phyloP scores from a whole-genome alignment of 768 basidiomycete species.

The Leucocoprinus birnbaumii region DNA sequence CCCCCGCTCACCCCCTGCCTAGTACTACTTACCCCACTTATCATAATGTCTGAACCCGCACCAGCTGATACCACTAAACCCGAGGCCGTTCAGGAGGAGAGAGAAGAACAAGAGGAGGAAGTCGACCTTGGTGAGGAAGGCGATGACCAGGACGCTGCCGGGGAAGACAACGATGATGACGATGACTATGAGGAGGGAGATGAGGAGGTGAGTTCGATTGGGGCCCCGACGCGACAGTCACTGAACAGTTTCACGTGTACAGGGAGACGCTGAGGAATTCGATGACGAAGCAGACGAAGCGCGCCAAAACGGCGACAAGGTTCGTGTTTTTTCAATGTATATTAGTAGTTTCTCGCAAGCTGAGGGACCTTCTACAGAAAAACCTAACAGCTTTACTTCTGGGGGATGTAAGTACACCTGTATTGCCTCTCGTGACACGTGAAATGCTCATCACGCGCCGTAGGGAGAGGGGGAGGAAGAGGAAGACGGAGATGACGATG shows the following conservation, averaged over 20 bases:
- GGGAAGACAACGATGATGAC: constrained; percentile 1
- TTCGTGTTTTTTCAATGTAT: background rate
- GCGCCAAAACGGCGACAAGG: background rate
- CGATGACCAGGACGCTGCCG: background rate
- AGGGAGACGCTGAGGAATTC: constrained; percentile 5
- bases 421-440: background rate
- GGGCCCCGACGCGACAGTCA: background rate
- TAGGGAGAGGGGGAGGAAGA: too few species aligned
- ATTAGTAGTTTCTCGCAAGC: background rate
- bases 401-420: background rate
- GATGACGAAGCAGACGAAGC: constrained; percentile 8
- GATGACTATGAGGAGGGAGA: constrained; percentile 8
- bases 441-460: background rate
- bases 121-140: background rate
- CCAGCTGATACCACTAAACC: background rate
- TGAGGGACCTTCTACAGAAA: background rate
- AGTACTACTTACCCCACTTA: background rate
- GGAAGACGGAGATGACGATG: background rate
- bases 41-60: constrained; percentile 6
- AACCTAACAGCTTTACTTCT: constrained; percentile 7
- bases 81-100: background rate
- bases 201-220: background rate
- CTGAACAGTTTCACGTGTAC: background rate
- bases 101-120: constrained; percentile 4
- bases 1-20: background rate